These are phyloP conservation scores for Xylaria sp. DNA, from an alignment of 495 filamentous ascomycete species.

Conservation along the genomic window DNA sequence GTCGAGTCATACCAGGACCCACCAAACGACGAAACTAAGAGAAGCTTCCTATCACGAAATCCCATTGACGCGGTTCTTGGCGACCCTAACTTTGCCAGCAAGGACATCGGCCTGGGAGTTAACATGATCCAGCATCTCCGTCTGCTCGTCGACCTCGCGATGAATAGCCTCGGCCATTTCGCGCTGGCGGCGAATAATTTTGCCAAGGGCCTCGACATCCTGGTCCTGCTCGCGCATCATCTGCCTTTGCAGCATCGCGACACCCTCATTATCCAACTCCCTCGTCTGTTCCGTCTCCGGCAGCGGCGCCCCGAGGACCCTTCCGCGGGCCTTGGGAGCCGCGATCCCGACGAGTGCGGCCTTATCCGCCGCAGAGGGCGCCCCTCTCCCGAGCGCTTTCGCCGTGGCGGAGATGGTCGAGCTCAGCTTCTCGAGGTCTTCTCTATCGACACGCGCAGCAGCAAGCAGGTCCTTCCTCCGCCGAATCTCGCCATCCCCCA, in stretches of 20 bases:
- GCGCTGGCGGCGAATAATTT: slow-evolving; percentile 78
- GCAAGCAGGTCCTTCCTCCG: slow-evolving; percentile 80
- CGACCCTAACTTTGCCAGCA: slow-evolving; percentile 78
- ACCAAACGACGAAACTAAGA: slow-evolving; percentile 25
- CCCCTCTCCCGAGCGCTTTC: slow-evolving; percentile 31
- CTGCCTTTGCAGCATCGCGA: slow-evolving; percentile 83
- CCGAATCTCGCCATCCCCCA: slow-evolving; percentile 89
- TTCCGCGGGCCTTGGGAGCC: slow-evolving; percentile 47
- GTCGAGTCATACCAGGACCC: slow-evolving; percentile 28
- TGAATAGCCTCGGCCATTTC: slow-evolving; percentile 87
- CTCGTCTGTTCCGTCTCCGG: slow-evolving; percentile 88
- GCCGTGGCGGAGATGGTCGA: slow-evolving; percentile 67
- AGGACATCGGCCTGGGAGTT: slow-evolving; percentile 78
- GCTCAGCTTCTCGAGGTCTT: slow-evolving; percentile 82
- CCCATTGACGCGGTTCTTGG: slow-evolving; percentile 80
- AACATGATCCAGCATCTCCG: slow-evolving; percentile 75
- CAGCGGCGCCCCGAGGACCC: slow-evolving; percentile 77
- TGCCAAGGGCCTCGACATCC: slow-evolving; percentile 75
- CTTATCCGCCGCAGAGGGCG: slow-evolving; percentile 40
- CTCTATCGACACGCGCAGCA: slow-evolving; percentile 80
- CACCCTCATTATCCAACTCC: slow-evolving; percentile 88
- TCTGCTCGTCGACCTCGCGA: slow-evolving; percentile 85
- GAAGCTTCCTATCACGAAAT: slow-evolving; percentile 54
- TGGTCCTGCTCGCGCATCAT: slow-evolving; percentile 87
- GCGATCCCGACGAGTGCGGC: slow-evolving; percentile 45